Base-by-base conservation (phyloP, 2,329 filamentous ascomycete species). In the Exophiala spinifera region DNA sequence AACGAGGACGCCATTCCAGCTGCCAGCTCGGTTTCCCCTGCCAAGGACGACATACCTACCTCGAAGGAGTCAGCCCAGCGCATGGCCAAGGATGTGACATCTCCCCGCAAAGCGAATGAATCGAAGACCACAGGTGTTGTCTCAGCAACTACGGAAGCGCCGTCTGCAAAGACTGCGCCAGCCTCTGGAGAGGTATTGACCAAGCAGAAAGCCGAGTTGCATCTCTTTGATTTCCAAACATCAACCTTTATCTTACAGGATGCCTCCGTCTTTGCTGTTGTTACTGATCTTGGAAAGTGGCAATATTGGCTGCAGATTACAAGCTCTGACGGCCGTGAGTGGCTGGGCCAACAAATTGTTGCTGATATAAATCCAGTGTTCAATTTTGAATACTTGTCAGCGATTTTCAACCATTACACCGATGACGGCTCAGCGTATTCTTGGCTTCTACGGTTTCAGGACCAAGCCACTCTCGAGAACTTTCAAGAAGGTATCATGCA, bases 331-430 rank as follows among this genome's bases (percentile, higher is more conserved):
- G 83, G 89, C 31, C 85, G 84, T 65, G 85, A 91, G 50, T 96
- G 91, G 89, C 77, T 99, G 2, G 91, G 91, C 19, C 89, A 95
- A 61, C 81, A 87, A 2, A 84, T 99, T 25, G 79, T 91, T 25
- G 87, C 89, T 5, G 94, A 99, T 64, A 90, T 97, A 71, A 97
- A 97, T 65, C 94, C 94, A 0, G 91, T 99, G 17, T 99, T 97
- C 78, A 97, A 97, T 74, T 97, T 96, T 63, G 94, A 99, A 70
- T 97, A 92, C 65, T 79, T 96, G n/a, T 97, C 92, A 0, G 97
- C 97, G 70, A 96, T 99, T 66, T 99, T 99, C 80, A 99, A 99
- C 67, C 91, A 96, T 69, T 97, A 96, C 69, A 82, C 87, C 13
- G 81, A 86, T 33, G 89, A 96, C 70, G 90, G 91, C 1, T 88